phyloP scores from a whole-genome alignment of 2,329 filamentous ascomycete genomes.

The Simplicillium sp. region DNA sequence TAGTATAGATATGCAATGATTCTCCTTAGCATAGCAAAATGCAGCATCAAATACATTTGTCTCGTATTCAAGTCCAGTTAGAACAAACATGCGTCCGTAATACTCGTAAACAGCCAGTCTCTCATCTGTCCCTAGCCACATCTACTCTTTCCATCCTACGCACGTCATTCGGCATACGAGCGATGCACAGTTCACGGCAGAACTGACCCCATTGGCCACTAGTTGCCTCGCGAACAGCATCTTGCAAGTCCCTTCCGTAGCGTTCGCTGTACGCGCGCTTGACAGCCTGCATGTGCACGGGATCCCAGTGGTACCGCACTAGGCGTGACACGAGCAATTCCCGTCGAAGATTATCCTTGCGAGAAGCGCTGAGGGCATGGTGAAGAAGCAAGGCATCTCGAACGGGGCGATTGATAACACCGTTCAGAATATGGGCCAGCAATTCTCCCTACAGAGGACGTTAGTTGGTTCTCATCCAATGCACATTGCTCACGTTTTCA shows the following conservation, averaged over 20 bases:
- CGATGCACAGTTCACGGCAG: constrained; percentile 60
- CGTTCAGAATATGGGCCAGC: constrained; percentile 90
- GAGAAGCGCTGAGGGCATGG: constrained; percentile 73
- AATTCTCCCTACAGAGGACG: constrained; percentile 66
- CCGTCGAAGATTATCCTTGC: constrained; percentile 62
- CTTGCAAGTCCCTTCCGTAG: constrained; percentile 65
- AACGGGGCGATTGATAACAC: constrained; percentile 89
- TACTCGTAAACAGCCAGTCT: constrained; percentile 1
- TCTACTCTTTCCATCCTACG: constrained; percentile 33
- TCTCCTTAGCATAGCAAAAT: no score
- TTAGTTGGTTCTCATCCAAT: constrained; percentile 7
- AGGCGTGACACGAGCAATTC: constrained; percentile 83
- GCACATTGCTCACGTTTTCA: neutral
- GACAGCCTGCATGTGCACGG: constrained; percentile 66
- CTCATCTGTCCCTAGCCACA: neutral
- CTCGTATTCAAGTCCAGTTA: no score
- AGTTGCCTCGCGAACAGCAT: constrained; percentile 69
- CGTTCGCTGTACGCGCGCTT: constrained; percentile 72
- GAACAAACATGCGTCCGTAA: no score
- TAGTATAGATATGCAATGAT: no score
- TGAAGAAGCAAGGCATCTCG: constrained; percentile 85
- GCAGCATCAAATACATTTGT: no score
- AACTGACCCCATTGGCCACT: constrained; percentile 70
- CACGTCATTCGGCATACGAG: constrained; percentile 50
- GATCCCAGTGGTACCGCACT: constrained; percentile 88